Evolutionary conservation across 1,139 yeast species (phyloP).

Genomic region (Scheffersomyces titani): DNA sequence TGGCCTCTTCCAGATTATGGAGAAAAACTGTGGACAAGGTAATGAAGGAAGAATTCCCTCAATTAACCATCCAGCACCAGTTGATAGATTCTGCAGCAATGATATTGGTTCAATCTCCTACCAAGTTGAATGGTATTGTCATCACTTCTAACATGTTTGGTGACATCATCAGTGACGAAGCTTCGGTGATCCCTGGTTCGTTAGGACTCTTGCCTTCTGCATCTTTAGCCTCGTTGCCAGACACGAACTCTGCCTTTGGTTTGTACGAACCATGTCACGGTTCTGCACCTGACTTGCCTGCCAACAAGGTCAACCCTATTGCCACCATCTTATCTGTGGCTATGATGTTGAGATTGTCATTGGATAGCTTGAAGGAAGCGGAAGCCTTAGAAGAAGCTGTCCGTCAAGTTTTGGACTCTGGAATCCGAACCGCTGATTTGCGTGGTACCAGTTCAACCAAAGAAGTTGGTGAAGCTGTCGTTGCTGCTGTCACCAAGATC

Average conservation of each 20-base stretch:
- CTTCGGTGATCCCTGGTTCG: constrained; percentile 96
- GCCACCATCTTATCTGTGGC: constrained; percentile 96
- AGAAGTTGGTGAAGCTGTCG: constrained; percentile 94
- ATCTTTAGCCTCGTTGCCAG: constrained; percentile 92
- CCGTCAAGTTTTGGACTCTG: constrained; percentile 73
- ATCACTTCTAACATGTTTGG: constrained; percentile 97
- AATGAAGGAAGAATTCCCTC: constrained; percentile 85
- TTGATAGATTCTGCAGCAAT: constrained; percentile 97
- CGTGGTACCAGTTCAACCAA: constrained; percentile 77
- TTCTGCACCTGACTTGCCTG: constrained; percentile 91
- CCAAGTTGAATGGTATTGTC: constrained; percentile 85
- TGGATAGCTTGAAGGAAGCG: constrained; percentile 81
- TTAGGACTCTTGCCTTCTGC: constrained; percentile 95
- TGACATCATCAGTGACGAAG: constrained; percentile 96
- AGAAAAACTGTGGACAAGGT: constrained; percentile 88
- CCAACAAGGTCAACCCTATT: constrained; percentile 88
- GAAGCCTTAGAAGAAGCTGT: constrained; percentile 90
- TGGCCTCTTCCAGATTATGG: constrained; percentile 96
- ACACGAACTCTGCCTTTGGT: constrained; percentile 90
- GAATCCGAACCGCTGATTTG: constrained; percentile 88
- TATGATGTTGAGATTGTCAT: constrained; percentile 92
- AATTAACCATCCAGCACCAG: constrained; percentile 82
- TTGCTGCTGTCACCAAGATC: constrained; percentile 64
- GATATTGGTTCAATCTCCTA: constrained; percentile 91
- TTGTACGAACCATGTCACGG: constrained; percentile 99